A percentile compares a stretch with the other conserved stretches of the same genome.
Conservation (phyloP, 2,329 filamentous ascomycete species). For the Stagonosporopsis rhizophila region DNA sequence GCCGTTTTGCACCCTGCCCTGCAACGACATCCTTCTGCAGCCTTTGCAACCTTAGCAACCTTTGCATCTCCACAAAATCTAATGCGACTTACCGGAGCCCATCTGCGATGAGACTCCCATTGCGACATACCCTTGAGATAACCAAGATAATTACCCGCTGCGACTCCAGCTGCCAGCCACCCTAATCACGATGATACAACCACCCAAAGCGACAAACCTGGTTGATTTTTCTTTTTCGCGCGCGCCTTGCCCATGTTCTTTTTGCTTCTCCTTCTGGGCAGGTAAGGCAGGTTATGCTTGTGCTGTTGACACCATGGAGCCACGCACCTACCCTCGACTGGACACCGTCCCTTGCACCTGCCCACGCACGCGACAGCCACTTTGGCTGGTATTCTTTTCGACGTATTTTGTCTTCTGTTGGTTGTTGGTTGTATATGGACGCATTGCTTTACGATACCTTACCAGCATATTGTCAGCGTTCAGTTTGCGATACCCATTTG, state of each 20-base stretch:
- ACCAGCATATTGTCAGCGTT: slow-evolving; percentile 9
- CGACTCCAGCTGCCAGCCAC: slow-evolving; percentile 10
- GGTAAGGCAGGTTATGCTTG: slow-evolving; percentile 32
- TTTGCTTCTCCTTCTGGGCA: slow-evolving; percentile 17
- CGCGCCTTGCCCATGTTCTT: slow-evolving; percentile 22
- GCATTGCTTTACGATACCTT: slow-evolving; percentile 21
- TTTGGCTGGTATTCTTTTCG: background rate
- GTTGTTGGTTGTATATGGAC: slow-evolving; percentile 21
- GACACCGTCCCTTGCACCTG: slow-evolving; percentile 25
- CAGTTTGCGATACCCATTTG: background rate
- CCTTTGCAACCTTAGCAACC: background rate
- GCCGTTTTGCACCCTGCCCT: slow-evolving; percentile 9
- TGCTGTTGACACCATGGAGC: slow-evolving; percentile 24
- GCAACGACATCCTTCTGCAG: slow-evolving; percentile 28
- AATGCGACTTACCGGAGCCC: slow-evolving; percentile 1
- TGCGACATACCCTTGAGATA: slow-evolving; percentile 2
- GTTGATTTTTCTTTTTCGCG: slow-evolving; percentile 17
- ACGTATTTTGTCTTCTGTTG: background rate
- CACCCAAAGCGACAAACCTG: slow-evolving; percentile 30
- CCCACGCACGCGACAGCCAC: slow-evolving; percentile 21
- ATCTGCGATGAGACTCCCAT: background rate
- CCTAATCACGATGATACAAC: background rate
- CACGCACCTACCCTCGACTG: slow-evolving; percentile 3
- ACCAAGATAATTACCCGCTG: background rate
- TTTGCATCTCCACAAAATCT: background rate